phyloP scores from a whole-genome alignment of 2,329 filamentous ascomycete genomes.

The Apiospora hydei region DNA sequence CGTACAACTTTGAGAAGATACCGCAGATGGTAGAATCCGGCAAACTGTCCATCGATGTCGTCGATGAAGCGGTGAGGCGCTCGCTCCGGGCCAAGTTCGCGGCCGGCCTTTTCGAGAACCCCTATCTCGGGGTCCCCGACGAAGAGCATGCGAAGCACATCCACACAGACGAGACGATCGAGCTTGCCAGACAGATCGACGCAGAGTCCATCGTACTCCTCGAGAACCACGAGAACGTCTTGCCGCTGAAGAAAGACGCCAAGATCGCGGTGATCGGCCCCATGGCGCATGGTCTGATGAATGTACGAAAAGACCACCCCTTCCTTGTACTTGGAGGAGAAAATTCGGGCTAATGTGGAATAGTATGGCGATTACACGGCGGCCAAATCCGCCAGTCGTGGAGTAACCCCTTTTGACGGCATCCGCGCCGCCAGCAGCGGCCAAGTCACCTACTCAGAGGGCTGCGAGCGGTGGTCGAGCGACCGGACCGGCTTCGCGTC shows the following conservation, averaged over 20 bases:
- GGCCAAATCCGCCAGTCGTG: constrained; percentile 66
- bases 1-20: constrained; percentile 73
- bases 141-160: constrained; percentile 65
- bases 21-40: constrained; percentile 68
- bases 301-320: constrained; percentile 48
- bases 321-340: not conserved
- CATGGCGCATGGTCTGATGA: constrained; percentile 76
- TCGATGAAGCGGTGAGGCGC: constrained; percentile 72
- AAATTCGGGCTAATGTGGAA: constrained; percentile 25
- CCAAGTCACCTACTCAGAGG: constrained; percentile 70
- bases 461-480: constrained; percentile 76
- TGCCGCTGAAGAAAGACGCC: constrained; percentile 68
- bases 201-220: constrained; percentile 68
- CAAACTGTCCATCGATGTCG: constrained; percentile 62
- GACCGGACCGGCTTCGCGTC: constrained; percentile 72
- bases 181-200: constrained; percentile 68
- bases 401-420: constrained; percentile 74
- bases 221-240: constrained; percentile 61
- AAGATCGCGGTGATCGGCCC: constrained; percentile 77
- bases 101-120: constrained; percentile 75
- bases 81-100: constrained; percentile 73
- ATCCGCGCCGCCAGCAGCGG: constrained; percentile 68
- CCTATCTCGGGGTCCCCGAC: constrained; percentile 65
- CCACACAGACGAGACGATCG: constrained; percentile 65
- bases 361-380: constrained; percentile 79